Base-by-base conservation (phyloP, 192 early-diverging fungal species). In the Phlyctochytrium arcticum region DNA sequence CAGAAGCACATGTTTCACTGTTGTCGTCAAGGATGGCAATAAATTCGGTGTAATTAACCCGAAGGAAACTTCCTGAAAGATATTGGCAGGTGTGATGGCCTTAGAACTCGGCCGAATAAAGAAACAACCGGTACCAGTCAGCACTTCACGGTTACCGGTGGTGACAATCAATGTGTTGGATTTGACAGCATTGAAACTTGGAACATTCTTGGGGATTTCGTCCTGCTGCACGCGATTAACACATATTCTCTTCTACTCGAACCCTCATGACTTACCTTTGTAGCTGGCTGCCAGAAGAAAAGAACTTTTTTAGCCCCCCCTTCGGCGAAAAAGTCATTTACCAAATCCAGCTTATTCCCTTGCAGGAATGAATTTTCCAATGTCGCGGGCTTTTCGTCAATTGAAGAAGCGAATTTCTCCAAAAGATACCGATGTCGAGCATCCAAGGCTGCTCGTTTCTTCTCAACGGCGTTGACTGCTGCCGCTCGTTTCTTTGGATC, bases 241-340 rank as follows among this genome's bases (percentile, higher is more conserved):
- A 57, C 44, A 27, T 31, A 31, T 21, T 32, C 23, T 2, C 58
- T 5, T 23, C 32, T 27, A 17, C 53, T 15, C 57, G 32, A 26
- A 44, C 19, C 26, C 35, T 30, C 31, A 75, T 73, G n/a, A n/a
- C 69, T 69, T 80, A 53, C 50, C 30, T 53, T 53, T 4, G 19
- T 27, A 44, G 39, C 39, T 21, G 50, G 50, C 59, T 86, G 83
- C 85, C 85, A 86, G 55, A 79, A 85, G 32, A 86, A 81, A 47
- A 86, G 29, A 4, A 85, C 69, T 27, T 71, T 79, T 62, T 68
- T 70, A 9, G 75, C 59, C 3, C 85, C 85, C 10, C 78, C 78
- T 46, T 86, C 85, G 7, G 75, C 67, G 47, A 86, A 83, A 69
- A 86, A 86, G 44, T 84, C 82, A 57, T 85, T 85, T 26, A 86